Conservation (phyloP, 1,139 yeast genomes). For the Suhomyces yuchorum region DNA sequence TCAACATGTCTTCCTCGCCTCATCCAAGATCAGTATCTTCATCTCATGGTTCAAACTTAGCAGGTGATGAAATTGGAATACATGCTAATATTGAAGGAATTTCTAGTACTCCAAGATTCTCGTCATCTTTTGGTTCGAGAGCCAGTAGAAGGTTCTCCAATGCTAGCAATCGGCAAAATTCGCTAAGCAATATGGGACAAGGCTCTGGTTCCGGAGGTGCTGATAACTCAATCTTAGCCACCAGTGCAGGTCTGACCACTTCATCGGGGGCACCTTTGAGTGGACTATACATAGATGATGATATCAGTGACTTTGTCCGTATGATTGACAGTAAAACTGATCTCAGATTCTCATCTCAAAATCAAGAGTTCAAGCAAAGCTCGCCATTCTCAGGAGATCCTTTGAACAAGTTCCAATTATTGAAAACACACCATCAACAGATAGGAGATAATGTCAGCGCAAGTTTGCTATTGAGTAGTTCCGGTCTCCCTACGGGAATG, state of each 20-base stretch:
- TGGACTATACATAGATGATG: constrained; percentile 61
- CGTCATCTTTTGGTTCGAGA: constrained; percentile 60
- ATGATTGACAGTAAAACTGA: constrained; percentile 73
- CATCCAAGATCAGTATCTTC: constrained; percentile 46
- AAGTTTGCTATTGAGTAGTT: constrained; percentile 36
- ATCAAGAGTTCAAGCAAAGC: constrained; percentile 8
- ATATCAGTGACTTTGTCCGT: constrained; percentile 75
- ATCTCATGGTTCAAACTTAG: constrained; percentile 40
- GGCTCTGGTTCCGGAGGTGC: constrained; percentile 13
- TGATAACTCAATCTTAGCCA: constrained; percentile 31
- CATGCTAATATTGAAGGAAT: constrained; percentile 27
- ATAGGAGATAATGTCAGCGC: constrained; percentile 55
- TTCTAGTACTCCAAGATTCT: constrained; percentile 46
- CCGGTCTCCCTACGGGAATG: constrained; percentile 7
- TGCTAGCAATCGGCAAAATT: constrained; percentile 36
- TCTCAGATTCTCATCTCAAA: constrained; percentile 33
- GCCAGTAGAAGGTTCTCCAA: constrained; percentile 47
- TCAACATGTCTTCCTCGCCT: constrained; percentile 21
- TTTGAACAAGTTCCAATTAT: constrained; percentile 39
- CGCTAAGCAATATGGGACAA: constrained; percentile 22
- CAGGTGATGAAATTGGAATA: constrained; percentile 26
- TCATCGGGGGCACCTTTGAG: constrained; percentile 42
- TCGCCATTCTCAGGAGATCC: constrained; percentile 25
- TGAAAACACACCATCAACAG: constrained; percentile 47
- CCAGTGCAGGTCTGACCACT: constrained; percentile 40